phyloP scores from a whole-genome alignment of 331 rosid species.

The Spiraea crenata region DNA sequence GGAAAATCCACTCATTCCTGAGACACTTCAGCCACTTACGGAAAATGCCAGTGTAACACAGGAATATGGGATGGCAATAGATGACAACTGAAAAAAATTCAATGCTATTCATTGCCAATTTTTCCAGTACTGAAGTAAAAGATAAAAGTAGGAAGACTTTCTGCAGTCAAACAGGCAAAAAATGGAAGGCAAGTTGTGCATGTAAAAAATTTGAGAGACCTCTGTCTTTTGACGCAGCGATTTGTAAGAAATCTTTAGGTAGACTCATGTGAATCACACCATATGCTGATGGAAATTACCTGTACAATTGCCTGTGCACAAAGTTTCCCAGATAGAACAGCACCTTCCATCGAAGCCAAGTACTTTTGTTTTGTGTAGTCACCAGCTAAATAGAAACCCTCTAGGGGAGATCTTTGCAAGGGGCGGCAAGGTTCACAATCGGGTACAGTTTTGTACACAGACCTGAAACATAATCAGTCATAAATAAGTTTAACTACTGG shows the following conservation, averaged over 20 bases:
- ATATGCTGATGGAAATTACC: constrained; percentile 43
- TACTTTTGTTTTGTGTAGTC: constrained; percentile 95
- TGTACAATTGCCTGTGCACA: constrained; percentile 94
- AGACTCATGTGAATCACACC: not conserved
- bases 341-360: constrained; percentile 99
- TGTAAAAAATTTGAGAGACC: not conserved
- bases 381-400: constrained; percentile 92
- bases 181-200: not conserved
- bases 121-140: not conserved
- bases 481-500: constrained; percentile 1
- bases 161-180: not conserved
- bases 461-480: constrained; percentile 45
- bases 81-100: not conserved
- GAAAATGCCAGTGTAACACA: not conserved
- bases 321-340: constrained; percentile 90
- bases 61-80: not conserved
- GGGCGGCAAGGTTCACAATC: constrained; percentile 95
- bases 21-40: not conserved
- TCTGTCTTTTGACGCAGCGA: not conserved
- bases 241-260: constrained; percentile 4
- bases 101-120: not conserved
- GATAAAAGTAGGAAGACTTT: not conserved
- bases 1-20: not conserved
- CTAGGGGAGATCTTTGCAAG: constrained; percentile 83
- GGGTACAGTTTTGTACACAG: constrained; percentile 90